Evolutionary conservation across 306 rosid species (phyloP), one percentile per base, ranked within the genome.

Genomic region (Vigna nakashimae): DNA sequence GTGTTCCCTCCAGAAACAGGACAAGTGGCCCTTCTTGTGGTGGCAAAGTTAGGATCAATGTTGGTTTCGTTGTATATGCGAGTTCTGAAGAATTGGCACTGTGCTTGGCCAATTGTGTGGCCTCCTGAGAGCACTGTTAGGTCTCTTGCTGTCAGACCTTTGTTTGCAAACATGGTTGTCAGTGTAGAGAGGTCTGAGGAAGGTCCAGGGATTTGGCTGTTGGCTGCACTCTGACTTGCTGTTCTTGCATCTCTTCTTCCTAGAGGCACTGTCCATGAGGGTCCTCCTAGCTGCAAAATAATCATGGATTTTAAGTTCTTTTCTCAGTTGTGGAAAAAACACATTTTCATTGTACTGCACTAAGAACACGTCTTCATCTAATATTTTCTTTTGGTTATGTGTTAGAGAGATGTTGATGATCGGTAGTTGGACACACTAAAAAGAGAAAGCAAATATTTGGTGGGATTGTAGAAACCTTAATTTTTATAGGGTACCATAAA

Each of bases 221-320:
- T 90, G 26, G 98, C 89, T 7, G 36, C 87, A 32, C 79, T 87
- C 30, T 87, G 90, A 82, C 90, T 94, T 20, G 97, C 97, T 5
- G 92, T 94, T 62, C 86, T 89, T 65, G 98, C 85, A 45, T 92
- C 98, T 76, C 91, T 88, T 49, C 97, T 78, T 11, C 97, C 97
- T 0, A 92, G 86, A 0, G 87, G 82, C 0, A 92, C 95, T 6
- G 32, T 9, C 97, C 97, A 92, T 28, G 86, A 22, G 10, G 95
- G 90, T 40, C 98, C 98, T 84, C 95, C 92, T 10, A 89, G 86
- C 98, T 94, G 57, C 3, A 68, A 74, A 74, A 22, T 5, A 9
- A 65, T 40, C 8, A 65, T 63, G 7, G 2, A 5, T 40, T 18
- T 1, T 9, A n/a, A 36, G 4, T 65, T 15, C 1, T 24, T 56